Evolutionary conservation across 1,139 yeast species (phyloP), one percentile per base, ranked within the genome.

Genomic region (Debaryomyces sp.): DNA sequence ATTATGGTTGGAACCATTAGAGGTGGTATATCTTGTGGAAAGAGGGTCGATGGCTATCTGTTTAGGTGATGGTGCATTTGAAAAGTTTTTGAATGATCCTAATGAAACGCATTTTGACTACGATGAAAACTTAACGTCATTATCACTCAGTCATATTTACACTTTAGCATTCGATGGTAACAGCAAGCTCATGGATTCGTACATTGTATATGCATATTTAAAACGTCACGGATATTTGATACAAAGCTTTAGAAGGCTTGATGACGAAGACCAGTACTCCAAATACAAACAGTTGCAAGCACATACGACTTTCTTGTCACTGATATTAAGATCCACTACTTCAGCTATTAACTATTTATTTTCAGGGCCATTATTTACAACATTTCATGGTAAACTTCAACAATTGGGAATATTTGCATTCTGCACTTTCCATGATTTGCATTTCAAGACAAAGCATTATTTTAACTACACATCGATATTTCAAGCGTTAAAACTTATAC

Each of bases 141-240:
- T 91, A 62, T 79, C 86, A 46, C 66, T 92, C 27, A 87, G 89
- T 54, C 86, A 82, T 45, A 73, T 87, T 3, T 89, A 90, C 64
- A 68, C 86, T 0, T 67, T 78, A 15, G 73, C 81, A 34, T 71
- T 86, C 29, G 58, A 60, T 17, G 50, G 64, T n/a, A 67, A 71
- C 47, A 67, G 72, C 8, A 80, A 78, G 2, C 36, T 50, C 36
- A 57, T 85, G 18, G 89, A 87, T 50, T 70, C 75, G 47, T 82
- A 86, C 55, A 85, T 82, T 45, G 91, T 89, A 0, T 92, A 85
- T 64, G 78, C 94, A 0, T 80, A 87, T 53, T 72, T 92, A 58
- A 89, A 88, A 60, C 78, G 96, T 58, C 77, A 84, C 46, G 98
- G 98, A 0, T 92, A 86, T 61, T 77, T 88, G 34, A 85, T 91